phyloP scores from a whole-genome alignment of 257 asterid species.

The Solanum boliviense region DNA sequence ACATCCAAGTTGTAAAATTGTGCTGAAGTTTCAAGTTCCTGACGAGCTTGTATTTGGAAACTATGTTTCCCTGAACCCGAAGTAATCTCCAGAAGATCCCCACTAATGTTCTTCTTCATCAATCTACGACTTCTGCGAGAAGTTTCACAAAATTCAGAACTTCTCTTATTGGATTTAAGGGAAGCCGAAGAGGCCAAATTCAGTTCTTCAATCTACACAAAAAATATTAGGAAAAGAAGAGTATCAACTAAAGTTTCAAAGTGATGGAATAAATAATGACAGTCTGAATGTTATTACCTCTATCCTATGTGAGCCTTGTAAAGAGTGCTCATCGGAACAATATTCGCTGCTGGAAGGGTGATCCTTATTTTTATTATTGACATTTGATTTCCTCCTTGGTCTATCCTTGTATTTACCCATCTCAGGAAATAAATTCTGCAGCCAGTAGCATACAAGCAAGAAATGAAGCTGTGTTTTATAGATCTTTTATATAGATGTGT shows the following conservation, averaged over 20 bases:
- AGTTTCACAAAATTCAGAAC: slow-evolving; percentile 1
- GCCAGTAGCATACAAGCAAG: slow-evolving; percentile 1
- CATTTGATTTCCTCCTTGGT: slow-evolving; percentile 16
- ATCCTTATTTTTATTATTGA: slow-evolving; percentile 8
- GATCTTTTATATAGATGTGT: neutral
- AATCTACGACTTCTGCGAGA: slow-evolving; percentile 36
- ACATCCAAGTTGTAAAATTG: slow-evolving; percentile 14
- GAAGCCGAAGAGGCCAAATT: neutral
- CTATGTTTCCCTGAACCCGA: slow-evolving; percentile 24
- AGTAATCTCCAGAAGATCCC: slow-evolving; percentile 18
- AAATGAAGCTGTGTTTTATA: neutral
- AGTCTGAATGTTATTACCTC: slow-evolving; percentile 24
- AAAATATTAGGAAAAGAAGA: neutral
- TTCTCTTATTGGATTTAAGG: neutral
- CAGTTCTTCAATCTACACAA: slow-evolving; percentile 20
- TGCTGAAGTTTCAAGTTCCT: slow-evolving; percentile 8
- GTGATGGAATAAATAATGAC: neutral
- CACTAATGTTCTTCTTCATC: slow-evolving; percentile 34
- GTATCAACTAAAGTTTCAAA: neutral
- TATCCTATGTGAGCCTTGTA: slow-evolving; percentile 1
- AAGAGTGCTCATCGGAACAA: slow-evolving; percentile 12
- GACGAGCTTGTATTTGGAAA: slow-evolving; percentile 1
- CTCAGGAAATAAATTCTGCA: slow-evolving; percentile 19
- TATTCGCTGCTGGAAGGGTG: slow-evolving; percentile 17
- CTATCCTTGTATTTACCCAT: slow-evolving; percentile 11